Conservation (phyloP, 176 grass and related monocot genomes). For the Carex cristatella region DNA sequence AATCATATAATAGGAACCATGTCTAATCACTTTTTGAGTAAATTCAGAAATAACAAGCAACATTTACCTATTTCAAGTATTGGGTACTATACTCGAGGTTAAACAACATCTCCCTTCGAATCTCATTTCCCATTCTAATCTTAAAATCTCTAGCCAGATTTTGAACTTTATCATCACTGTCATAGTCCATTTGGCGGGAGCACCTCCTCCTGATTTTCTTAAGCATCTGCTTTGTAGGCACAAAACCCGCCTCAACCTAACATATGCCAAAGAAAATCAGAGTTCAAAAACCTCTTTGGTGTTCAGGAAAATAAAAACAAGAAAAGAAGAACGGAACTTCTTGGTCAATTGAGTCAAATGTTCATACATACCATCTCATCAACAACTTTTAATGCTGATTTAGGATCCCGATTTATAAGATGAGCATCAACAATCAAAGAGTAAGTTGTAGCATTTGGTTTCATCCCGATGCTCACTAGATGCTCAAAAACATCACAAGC, state of each 20-base stretch:
- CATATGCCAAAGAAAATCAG: conserved; percentile 3
- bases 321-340: conserved; percentile 5
- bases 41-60: neutral
- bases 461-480: conserved; percentile 62
- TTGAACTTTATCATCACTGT: conserved; percentile 60
- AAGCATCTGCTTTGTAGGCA: conserved; percentile 67
- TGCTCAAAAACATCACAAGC: conserved; percentile 79
- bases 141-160: conserved; percentile 52
- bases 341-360: conserved; percentile 4
- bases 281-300: conserved; percentile 2
- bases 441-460: conserved; percentile 85
- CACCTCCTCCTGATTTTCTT: conserved; percentile 80
- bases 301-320: conserved; percentile 11
- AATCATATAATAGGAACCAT: conserved; percentile 5
- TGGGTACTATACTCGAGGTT: conserved; percentile 55
- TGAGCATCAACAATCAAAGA: conserved; percentile 64
- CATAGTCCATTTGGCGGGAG: conserved; percentile 76
- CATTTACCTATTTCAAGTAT: conserved; percentile 46
- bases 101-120: conserved; percentile 66
- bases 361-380: conserved; percentile 49
- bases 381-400: conserved; percentile 61
- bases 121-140: conserved; percentile 63
- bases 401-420: conserved; percentile 66
- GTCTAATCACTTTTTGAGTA: neutral
- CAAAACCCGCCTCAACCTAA: conserved; percentile 70